Percentiles rank a stretch among this genome's conserved stretches.
Evolutionary conservation across 2,329 filamentous ascomycete genomes (phyloP).

Genomic region (Gremmenia infestans): DNA sequence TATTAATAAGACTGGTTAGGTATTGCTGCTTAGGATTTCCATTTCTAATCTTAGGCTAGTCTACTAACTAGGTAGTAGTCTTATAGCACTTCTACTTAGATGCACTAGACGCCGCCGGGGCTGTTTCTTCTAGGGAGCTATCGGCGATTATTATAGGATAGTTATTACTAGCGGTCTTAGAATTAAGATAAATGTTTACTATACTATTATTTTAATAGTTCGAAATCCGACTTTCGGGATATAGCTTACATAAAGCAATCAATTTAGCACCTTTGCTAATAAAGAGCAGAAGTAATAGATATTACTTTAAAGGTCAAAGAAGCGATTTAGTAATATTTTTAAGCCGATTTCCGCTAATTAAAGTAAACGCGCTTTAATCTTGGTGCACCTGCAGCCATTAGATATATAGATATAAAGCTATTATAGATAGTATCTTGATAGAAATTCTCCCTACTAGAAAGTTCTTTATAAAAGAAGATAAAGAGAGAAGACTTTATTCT

Average conservation of each 20-base stretch:
- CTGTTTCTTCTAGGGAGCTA: conserved; percentile 3
- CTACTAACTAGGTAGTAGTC: conserved; percentile 7
- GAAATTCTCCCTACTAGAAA: too few species aligned
- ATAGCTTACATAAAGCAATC: conserved; percentile 10
- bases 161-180: conserved; percentile 6
- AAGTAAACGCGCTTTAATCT: conserved; percentile 7
- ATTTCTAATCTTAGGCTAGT: conserved; percentile 6
- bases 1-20: conserved; percentile 8
- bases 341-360: conserved; percentile 13
- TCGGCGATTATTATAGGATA: conserved; percentile 17
- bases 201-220: conserved; percentile 14
- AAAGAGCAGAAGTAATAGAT: conserved; percentile 13
- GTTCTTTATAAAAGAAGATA: too few species aligned
- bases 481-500: too few species aligned
- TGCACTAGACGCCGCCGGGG: neutral
- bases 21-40: neutral
- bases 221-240: conserved; percentile 10
- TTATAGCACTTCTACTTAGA: conserved; percentile 12
- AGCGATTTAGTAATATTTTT: conserved; percentile 12
- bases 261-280: conserved; percentile 12
- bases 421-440: too few species aligned
- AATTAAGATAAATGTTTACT: conserved; percentile 15
- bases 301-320: conserved; percentile 12
- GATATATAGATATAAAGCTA: too few species aligned
- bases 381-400: conserved; percentile 13